Percentiles rank a stretch among this genome's conserved stretches.
These are phyloP conservation scores for Saccharomycopsis hybrid DNA, from an alignment of 1,139 yeast genomes.

Conservation along the genomic window DNA sequence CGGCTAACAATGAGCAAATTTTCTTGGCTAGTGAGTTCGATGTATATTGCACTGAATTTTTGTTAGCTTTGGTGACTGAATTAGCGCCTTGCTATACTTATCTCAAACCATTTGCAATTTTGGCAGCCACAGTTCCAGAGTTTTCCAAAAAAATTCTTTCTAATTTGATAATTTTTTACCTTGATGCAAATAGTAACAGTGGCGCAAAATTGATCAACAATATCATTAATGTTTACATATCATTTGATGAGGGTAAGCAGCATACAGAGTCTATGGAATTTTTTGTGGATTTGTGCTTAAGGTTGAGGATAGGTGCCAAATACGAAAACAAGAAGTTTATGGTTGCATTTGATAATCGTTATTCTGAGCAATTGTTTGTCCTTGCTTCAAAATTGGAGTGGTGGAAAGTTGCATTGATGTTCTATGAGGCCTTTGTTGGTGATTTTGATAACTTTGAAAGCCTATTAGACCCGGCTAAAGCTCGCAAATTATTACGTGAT, in stretches of 20 bases:
- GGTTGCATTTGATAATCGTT: conserved; percentile 30
- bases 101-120: conserved; percentile 25
- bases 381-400: conserved; percentile 35
- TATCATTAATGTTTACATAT: conserved; percentile 18
- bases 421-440: conserved; percentile 46
- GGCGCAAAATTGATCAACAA: conserved; percentile 17
- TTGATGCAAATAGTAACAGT: conserved; percentile 22
- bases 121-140: conserved; percentile 22
- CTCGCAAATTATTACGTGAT: conserved; percentile 27
- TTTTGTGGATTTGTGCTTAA: conserved; percentile 36
- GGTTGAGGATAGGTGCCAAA: conserved; percentile 42
- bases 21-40: conserved; percentile 20
- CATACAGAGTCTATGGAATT: conserved; percentile 25
- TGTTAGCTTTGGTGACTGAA: conserved; percentile 34
- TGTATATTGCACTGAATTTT: conserved; percentile 32
- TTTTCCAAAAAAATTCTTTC: conserved; percentile 23
- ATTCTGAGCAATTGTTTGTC: conserved; percentile 30
- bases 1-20: too few species aligned
- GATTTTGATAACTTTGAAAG: conserved; percentile 5
- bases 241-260: not conserved
- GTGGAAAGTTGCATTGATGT: conserved; percentile 43
- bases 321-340: conserved; percentile 30
- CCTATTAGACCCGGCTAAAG: not conserved
- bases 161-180: conserved; percentile 27
- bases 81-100: conserved; percentile 24